Base-by-base conservation (phyloP, 495 filamentous ascomycete species). In the Cryomyces minteri region DNA sequence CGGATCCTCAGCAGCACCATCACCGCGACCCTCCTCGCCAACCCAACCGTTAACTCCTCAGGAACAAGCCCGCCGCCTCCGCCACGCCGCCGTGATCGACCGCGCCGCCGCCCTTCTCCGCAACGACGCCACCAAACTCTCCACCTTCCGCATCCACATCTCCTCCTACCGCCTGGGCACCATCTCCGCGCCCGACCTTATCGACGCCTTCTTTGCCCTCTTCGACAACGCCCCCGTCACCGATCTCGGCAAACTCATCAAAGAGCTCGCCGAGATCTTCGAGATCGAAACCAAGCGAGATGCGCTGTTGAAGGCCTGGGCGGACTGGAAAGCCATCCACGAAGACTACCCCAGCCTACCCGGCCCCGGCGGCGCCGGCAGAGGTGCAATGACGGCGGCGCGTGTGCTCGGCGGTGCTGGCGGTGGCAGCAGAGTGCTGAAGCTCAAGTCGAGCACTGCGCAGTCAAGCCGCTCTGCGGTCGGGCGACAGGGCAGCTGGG, bases 261-360 rank as follows among this genome's bases (percentile, higher is more conserved):
- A 87, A 40, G 92, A 96, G 53, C 77, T 94, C 4, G 84, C 86
- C 14, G 92, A 96, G 4, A 80, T 96, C 18, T 99, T 86, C 54
- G 87, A 96, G 51, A 80, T 88, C 41, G 71, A 78, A 38, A 55
- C 53, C 8, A 95, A 94, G 55, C 74, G 71, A 9, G 76, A 74
- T 7, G 68, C 63, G 4, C 69, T 99, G 1, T 72, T 82, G 3
- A 80, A 75, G 51, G 78, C 87, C 4, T 96, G 87, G 88, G 82
- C 81, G 49, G 83, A 94, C 62, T 92, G 90, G 84, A 84, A 82
- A 10, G 87, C 84, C 7, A 84, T 88, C 54, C 88, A 94, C 52
- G 90, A 95, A 62, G 88, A 98, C 62, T 98, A 95, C 55, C 90
- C 90, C 0, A 82, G 84, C 0, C 71, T 98, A 0, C 88, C 88